Percentiles rank a stretch among this genome's conserved stretches.
Conservation (phyloP, 225 moss, liverwort and hornwort species). For the Marchantia polymorpha region DNA sequence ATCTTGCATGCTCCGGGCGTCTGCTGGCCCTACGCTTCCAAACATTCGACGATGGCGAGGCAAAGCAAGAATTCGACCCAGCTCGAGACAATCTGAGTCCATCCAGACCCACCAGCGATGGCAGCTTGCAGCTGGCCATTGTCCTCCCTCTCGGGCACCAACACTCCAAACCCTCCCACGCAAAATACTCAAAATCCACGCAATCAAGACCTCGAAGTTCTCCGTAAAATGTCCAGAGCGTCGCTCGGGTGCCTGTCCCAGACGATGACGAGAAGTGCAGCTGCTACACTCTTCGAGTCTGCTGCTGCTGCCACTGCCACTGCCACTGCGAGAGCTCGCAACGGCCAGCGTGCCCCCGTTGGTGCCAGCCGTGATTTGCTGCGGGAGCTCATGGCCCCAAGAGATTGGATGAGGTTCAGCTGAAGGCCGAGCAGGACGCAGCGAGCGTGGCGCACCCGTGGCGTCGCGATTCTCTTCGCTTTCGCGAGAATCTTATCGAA, state of each 20-base stretch:
- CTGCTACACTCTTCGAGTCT: too few relatives aligned
- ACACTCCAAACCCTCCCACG: background rate
- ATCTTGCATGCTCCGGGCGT: background rate
- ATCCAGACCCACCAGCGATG: background rate
- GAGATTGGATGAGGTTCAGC: slow-evolving; percentile 3
- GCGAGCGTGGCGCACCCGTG: background rate
- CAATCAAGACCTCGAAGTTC: background rate
- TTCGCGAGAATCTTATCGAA: too few relatives aligned
- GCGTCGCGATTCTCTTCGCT: background rate
- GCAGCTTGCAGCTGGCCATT: slow-evolving; percentile 18
- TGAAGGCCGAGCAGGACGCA: background rate
- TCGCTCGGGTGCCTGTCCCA: background rate
- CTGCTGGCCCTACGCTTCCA: background rate
- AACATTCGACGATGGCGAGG: background rate
- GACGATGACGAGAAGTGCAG: background rate
- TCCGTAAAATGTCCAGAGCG: background rate
- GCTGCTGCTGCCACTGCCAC: too few relatives aligned
- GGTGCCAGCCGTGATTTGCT: background rate
- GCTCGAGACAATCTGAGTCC: background rate
- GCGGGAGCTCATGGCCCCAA: background rate
- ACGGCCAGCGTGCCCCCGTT: background rate
- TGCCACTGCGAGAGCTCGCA: background rate
- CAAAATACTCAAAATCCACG: background rate
- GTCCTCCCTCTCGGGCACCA: background rate
- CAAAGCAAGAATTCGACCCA: background rate